Conservation (phyloP, 495 filamentous ascomycete genomes). For the Lophium mytilinum region DNA sequence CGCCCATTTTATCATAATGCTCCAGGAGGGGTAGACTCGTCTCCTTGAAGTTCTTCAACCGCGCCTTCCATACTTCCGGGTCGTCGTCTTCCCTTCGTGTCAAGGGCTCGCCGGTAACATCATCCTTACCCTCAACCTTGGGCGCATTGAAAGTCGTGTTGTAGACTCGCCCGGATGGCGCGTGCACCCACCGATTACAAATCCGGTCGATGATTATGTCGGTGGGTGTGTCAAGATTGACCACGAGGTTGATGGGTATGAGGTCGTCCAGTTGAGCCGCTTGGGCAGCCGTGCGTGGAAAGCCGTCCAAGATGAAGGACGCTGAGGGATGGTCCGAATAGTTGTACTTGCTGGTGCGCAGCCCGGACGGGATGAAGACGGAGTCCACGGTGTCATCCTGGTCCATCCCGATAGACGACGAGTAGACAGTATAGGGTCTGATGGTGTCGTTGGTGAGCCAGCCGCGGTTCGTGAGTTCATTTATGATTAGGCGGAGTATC, state of each 20-base stretch:
- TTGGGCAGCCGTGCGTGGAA: conserved; percentile 80
- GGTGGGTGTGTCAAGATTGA: conserved; percentile 56
- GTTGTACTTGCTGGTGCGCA: conserved; percentile 23
- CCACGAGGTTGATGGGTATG: conserved; percentile 85
- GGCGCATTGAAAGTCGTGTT: conserved; percentile 89
- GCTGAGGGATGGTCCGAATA: conserved; percentile 62
- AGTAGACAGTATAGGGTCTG: conserved; percentile 33
- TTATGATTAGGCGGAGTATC: conserved; percentile 85
- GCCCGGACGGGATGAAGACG: conserved; percentile 30
- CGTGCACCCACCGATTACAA: conserved; percentile 86
- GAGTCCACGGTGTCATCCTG: conserved; percentile 27
- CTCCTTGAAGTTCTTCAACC: conserved; percentile 77
- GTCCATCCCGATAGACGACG: conserved; percentile 16
- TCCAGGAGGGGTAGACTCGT: conserved; percentile 77
- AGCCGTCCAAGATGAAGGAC: conserved; percentile 93
- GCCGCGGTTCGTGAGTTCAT: conserved; percentile 72
- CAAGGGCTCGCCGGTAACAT: conserved; percentile 82
- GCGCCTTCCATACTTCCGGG: conserved; percentile 71
- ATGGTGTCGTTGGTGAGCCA: conserved; percentile 54
- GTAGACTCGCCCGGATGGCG: conserved; percentile 83
- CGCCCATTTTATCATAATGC: conserved; percentile 79
- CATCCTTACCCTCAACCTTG: conserved; percentile 71
- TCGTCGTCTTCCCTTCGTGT: conserved; percentile 78
- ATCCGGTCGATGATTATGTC: conserved; percentile 84
- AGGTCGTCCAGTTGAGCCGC: conserved; percentile 66